phyloP scores from a whole-genome alignment of 2,329 filamentous ascomycete species.

The Neofusicoccum cordaticola region DNA sequence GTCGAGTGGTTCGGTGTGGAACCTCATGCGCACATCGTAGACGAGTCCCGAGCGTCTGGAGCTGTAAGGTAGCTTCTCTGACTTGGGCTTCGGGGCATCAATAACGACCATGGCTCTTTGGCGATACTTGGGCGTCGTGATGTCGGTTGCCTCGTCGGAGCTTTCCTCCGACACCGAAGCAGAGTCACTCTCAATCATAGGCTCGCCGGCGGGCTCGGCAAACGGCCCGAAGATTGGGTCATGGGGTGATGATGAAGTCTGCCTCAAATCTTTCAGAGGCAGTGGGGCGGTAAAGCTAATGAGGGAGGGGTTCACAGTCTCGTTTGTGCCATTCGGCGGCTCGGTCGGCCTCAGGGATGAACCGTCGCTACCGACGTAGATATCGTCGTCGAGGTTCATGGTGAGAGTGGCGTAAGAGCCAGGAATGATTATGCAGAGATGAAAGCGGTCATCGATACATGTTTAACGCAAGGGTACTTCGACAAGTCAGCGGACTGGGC shows the following conservation, averaged over 20 bases:
- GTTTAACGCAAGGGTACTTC: background rate
- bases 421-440: background rate
- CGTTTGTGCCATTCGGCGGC: slow-evolving; percentile 8
- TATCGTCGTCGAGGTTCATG: slow-evolving; percentile 11
- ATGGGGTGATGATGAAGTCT: background rate
- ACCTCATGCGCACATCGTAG: slow-evolving; percentile 94
- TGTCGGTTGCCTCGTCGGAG: background rate
- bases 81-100: slow-evolving; percentile 7
- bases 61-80: slow-evolving; percentile 31
- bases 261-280: slow-evolving; percentile 2
- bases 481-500: background rate
- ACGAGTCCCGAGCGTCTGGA: slow-evolving; percentile 45
- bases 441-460: slow-evolving; percentile 15
- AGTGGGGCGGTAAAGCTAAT: background rate
- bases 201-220: background rate
- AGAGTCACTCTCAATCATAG: background rate
- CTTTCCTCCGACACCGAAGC: background rate
- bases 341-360: background rate
- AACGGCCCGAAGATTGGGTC: background rate
- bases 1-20: slow-evolving; percentile 72
- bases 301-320: slow-evolving; percentile 15
- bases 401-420: slow-evolving; percentile 3
- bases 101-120: slow-evolving; percentile 10
- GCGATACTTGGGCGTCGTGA: background rate
- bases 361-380: slow-evolving; percentile 9